phyloP scores from a whole-genome alignment of 192 early-diverging fungal genomes.

The Neocallimastix lanati region DNA sequence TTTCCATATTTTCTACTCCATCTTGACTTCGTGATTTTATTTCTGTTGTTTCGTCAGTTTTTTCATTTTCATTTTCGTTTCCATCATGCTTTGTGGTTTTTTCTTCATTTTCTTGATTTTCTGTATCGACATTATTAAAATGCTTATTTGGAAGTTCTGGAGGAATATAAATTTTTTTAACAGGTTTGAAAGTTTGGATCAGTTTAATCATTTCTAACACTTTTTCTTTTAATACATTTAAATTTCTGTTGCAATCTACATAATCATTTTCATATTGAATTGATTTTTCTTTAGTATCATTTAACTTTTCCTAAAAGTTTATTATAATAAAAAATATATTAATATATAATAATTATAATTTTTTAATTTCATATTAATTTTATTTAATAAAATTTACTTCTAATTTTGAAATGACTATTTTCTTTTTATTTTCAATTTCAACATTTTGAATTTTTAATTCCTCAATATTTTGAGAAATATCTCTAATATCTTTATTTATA shows the following conservation, averaged over 20 bases:
- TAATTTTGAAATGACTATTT: neutral
- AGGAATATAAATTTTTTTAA: neutral
- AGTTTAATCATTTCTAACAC: neutral
- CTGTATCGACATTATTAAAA: neutral
- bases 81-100: neutral
- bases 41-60: neutral
- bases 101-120: neutral
- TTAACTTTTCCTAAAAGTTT: neutral
- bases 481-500: neutral
- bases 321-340: no score
- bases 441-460: neutral
- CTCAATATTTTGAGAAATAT: neutral
- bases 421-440: neutral
- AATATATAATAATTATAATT: no score
- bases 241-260: neutral
- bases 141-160: neutral
- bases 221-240: neutral
- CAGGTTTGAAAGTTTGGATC: neutral
- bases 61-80: neutral
- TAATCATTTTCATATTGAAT: neutral
- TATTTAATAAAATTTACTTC: no score
- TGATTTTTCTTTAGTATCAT: neutral
- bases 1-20: neutral
- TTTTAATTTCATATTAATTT: no score
- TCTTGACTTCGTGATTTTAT: neutral